Conservation (phyloP, 495 filamentous ascomycete species). For the Arthonia radiata region DNA sequence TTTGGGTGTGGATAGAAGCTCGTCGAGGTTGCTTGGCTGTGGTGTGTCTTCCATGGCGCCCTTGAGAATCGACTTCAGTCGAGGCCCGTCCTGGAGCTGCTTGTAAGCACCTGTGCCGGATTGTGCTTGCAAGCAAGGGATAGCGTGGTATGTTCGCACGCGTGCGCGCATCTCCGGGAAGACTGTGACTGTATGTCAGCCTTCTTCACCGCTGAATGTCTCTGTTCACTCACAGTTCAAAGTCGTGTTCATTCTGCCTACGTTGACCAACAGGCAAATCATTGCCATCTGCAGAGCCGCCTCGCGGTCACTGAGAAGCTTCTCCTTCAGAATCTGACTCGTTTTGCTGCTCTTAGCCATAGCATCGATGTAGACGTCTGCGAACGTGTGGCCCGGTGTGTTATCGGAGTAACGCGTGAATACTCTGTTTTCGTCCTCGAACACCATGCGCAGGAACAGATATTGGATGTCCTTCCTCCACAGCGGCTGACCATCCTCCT, state of each 20-base stretch:
- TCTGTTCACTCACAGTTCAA: constrained; percentile 51
- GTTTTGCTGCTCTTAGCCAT: constrained; percentile 98
- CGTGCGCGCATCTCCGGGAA: constrained; percentile 99
- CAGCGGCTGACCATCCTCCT: constrained; percentile 85
- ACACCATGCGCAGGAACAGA: constrained; percentile 77
- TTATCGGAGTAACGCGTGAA: constrained; percentile 70
- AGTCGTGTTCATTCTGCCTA: constrained; percentile 96
- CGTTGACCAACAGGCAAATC: constrained; percentile 92
- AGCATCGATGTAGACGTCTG: constrained; percentile 89
- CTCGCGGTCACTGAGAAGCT: constrained; percentile 73
- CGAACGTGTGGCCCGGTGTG: constrained; percentile 56
- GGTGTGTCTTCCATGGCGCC: constrained; percentile 83
- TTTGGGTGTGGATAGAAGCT: constrained; percentile 37
- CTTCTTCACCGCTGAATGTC: constrained; percentile 1
- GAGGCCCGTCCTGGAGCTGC: constrained; percentile 86
- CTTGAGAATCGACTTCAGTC: constrained; percentile 91
- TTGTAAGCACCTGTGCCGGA: constrained; percentile 94
- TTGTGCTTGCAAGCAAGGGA: constrained; percentile 81
- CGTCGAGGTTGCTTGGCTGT: constrained; percentile 66
- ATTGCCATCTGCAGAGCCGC: constrained; percentile 96
- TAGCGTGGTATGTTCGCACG: constrained; percentile 91
- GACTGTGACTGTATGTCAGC: constrained; percentile 33
- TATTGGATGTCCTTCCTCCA: constrained; percentile 97
- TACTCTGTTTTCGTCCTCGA: constrained; percentile 58
- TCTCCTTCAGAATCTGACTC: constrained; percentile 92